Conservation (phyloP, 129 eudicot genomes). For the Flaveria trinervia region DNA sequence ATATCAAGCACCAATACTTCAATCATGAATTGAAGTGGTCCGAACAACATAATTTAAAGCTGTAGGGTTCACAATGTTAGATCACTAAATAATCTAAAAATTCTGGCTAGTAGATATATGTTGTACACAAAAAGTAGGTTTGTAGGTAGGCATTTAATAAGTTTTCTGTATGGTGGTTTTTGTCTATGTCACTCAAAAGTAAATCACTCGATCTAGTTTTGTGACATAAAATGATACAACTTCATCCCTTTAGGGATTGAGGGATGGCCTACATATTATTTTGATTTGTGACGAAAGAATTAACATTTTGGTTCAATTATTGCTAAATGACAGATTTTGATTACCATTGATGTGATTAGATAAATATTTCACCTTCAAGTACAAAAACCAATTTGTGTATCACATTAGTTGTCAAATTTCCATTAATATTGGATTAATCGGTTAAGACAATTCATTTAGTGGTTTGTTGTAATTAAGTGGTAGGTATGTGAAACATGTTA, state of each 20-base stretch:
- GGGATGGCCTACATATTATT: background rate
- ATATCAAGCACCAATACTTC: background rate
- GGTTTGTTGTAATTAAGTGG: background rate
- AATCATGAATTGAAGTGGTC: slow-evolving; percentile 13
- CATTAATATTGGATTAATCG: background rate
- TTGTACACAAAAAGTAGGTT: slow-evolving; percentile 11
- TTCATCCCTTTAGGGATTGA: background rate
- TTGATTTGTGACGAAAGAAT: background rate
- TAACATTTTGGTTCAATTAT: background rate
- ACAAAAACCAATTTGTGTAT: background rate
- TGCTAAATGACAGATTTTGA: background rate
- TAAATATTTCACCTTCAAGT: background rate
- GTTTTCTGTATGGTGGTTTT: background rate
- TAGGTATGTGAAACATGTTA: too few relatives aligned
- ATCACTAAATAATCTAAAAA: background rate
- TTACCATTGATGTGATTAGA: background rate
- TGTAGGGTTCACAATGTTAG: slow-evolving; percentile 5
- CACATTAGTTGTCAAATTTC: background rate
- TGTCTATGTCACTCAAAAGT: background rate
- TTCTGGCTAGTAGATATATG: background rate
- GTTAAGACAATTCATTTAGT: background rate
- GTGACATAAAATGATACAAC: background rate
- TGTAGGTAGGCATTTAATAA: background rate
- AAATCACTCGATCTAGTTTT: background rate
- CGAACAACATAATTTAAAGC: background rate